Base-by-base conservation (phyloP, 2,329 filamentous ascomycete genomes). In the Neocucurbitaria cava region DNA sequence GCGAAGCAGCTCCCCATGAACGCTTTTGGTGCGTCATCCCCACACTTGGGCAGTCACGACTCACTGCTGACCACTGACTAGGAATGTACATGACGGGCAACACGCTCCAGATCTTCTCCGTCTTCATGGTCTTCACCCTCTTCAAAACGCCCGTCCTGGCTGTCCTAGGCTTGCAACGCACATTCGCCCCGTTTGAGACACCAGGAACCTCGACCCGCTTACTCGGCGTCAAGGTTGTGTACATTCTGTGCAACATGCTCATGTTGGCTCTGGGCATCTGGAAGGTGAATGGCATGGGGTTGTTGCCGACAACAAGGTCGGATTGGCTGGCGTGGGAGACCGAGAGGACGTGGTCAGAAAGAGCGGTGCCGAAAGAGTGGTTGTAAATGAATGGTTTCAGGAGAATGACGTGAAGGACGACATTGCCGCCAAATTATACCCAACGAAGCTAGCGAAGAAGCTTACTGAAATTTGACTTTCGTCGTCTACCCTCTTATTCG, bases 1-100 rank as follows among this genome's bases (percentile, higher is more conserved):
- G 89, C 95, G 59, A 99, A 99, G 81, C 88, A 89, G 74, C 83
- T 99, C 42, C 95, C 95, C 54, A 99, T 99, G 95, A 98, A 96
- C 52, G 93, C 89, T 60, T 94, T 99, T 76, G 97, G 97, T 76
- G 49, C 48, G 69, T 57, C 41, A 26, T 23, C 30, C 13, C 18
- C n/a, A 26, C 21, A 9, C 26, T n/a, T 31, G 17, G 20, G 23
- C 48, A 26, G n/a, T 6, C 30, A 17, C 18, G 11, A 46, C 43
- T 13, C 24, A 13, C 4, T 13, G 30, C 54, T 49, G 35, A 61
- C 42, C 9, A 23, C 50, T 54, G 15, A 49, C 6, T 24, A 77
- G 75, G 76, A 88, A 98, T 98, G 92, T 99, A 99, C 84, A 99
- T 99, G 95, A 96, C 94, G 28, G 95, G 95, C 70, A 99, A 98